Percentiles rank a stretch among this genome's conserved stretches.
These are phyloP conservation scores for Choricystis sp. DNA, from an alignment of 139 green algal genomes.

Conservation along the genomic window DNA sequence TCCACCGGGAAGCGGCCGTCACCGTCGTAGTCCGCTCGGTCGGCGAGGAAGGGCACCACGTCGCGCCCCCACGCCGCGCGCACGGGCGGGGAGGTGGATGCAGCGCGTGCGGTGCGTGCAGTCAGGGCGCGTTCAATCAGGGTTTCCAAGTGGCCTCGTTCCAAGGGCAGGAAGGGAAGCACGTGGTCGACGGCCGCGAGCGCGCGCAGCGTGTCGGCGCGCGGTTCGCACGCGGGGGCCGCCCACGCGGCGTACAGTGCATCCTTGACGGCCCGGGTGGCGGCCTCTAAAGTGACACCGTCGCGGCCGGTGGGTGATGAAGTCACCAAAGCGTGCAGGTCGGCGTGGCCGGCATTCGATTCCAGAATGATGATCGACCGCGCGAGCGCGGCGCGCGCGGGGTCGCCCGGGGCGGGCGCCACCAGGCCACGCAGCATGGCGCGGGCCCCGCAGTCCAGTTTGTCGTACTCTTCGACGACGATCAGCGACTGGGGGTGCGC, in stretches of 20 bases:
- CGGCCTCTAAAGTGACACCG: constrained; percentile 12
- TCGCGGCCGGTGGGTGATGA: not conserved
- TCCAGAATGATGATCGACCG: constrained; percentile 72
- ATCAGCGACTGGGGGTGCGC: constrained; percentile 25
- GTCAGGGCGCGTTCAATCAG: constrained; percentile 29
- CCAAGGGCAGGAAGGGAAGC: constrained; percentile 60
- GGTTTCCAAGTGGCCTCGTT: constrained; percentile 24
- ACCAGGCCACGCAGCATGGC: not conserved
- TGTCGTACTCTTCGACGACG: constrained; percentile 94
- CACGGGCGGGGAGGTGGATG: not conserved
- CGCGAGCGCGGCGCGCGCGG: not conserved
- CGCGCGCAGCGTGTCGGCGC: constrained; percentile 34
- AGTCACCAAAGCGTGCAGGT: constrained; percentile 35
- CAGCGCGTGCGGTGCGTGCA: constrained; percentile 8
- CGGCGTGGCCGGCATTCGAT: constrained; percentile 65
- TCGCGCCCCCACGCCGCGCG: constrained; percentile 22
- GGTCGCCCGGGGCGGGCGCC: not conserved
- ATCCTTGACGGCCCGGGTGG: constrained; percentile 45
- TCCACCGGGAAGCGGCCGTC: constrained; percentile 47
- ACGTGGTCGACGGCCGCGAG: constrained; percentile 49
- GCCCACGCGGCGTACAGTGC: constrained; percentile 51
- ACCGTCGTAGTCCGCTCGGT: constrained; percentile 30
- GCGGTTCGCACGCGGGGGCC: constrained; percentile 35
- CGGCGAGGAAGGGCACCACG: constrained; percentile 37
- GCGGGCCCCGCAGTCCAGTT: constrained; percentile 62